A percentile compares a stretch with the other conserved stretches of the same genome.
Conservation (phyloP, 2,329 filamentous ascomycete genomes). For the Phaeosphaeria sp. region DNA sequence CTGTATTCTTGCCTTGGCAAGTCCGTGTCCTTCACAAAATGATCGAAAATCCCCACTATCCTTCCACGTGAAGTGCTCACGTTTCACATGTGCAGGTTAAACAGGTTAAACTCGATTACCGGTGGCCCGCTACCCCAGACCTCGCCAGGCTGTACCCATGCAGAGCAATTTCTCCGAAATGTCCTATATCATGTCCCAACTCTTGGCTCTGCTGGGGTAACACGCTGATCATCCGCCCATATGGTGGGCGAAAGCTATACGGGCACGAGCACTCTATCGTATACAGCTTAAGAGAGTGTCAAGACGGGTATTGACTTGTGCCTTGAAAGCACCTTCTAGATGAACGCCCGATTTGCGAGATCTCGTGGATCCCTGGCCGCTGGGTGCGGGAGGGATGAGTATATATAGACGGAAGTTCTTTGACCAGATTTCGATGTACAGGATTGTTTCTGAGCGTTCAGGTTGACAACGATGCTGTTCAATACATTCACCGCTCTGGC, state of each 20-base stretch:
- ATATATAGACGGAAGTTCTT: slow-evolving; percentile 4
- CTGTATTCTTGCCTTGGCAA: not conserved
- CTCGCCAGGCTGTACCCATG: slow-evolving; percentile 1
- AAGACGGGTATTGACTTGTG: slow-evolving; percentile 19
- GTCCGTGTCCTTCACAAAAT: too few relatives aligned
- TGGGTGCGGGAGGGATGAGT: not conserved
- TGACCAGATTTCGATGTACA: not conserved
- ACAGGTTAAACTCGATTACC: slow-evolving; percentile 12
- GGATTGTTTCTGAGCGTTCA: not conserved
- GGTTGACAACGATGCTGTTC: slow-evolving; percentile 24
- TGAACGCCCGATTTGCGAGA: slow-evolving; percentile 1
- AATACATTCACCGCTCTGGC: slow-evolving; percentile 27
- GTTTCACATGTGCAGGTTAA: slow-evolving; percentile 7
- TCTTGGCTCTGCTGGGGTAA: not conserved
- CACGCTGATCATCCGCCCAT: not conserved
- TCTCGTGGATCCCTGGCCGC: not conserved
- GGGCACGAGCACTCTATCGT: slow-evolving; percentile 10
- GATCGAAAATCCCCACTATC: not conserved
- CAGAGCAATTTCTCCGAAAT: slow-evolving; percentile 20
- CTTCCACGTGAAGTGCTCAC: not conserved
- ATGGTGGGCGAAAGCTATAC: slow-evolving; percentile 12
- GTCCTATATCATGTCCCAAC: not conserved
- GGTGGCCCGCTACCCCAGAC: slow-evolving; percentile 9
- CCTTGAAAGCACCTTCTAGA: slow-evolving; percentile 1
- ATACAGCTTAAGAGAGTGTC: slow-evolving; percentile 7